These are phyloP conservation scores for Entomortierella beljakovae DNA, from an alignment of 192 early-diverging fungal genomes.

Conservation along the genomic window DNA sequence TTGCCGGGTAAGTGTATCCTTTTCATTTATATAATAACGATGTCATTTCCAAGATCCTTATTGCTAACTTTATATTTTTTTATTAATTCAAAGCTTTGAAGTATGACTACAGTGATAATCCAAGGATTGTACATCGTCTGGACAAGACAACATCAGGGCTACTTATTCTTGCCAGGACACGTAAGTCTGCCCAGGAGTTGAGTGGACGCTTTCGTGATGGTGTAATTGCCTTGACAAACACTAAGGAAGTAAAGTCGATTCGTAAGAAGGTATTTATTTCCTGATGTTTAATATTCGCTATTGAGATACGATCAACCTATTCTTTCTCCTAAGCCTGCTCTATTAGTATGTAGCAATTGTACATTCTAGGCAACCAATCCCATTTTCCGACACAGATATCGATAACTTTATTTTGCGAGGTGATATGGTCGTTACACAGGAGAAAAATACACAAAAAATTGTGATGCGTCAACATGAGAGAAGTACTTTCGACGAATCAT, in stretches of 20 bases:
- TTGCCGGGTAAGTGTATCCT: conserved; percentile 9
- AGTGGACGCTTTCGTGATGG: conserved; percentile 21
- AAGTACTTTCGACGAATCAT: not conserved
- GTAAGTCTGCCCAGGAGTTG: conserved; percentile 38
- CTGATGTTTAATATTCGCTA: not conserved
- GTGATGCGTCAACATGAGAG: not conserved
- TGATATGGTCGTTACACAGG: conserved; percentile 1
- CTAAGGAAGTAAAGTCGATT: not conserved
- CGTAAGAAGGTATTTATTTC: conserved; percentile 27
- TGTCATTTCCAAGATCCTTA: too few relatives aligned
- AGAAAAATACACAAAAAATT: conserved; percentile 12
- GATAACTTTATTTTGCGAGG: not conserved
- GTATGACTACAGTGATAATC: conserved; percentile 12
- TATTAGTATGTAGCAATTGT: conserved; percentile 37
- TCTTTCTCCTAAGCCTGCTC: not conserved
- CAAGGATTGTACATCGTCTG: conserved; percentile 30
- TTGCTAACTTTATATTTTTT: not conserved
- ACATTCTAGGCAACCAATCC: not conserved
- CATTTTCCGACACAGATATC: not conserved
- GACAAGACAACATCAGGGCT: conserved; percentile 34
- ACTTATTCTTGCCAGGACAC: conserved; percentile 34
- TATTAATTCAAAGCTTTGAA: conserved; percentile 11
- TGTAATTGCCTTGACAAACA: not conserved
- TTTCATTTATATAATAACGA: not conserved
- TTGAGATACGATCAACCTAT: not conserved